Base-by-base conservation (phyloP, 208 protist species). In the Polymyxa betae region DNA sequence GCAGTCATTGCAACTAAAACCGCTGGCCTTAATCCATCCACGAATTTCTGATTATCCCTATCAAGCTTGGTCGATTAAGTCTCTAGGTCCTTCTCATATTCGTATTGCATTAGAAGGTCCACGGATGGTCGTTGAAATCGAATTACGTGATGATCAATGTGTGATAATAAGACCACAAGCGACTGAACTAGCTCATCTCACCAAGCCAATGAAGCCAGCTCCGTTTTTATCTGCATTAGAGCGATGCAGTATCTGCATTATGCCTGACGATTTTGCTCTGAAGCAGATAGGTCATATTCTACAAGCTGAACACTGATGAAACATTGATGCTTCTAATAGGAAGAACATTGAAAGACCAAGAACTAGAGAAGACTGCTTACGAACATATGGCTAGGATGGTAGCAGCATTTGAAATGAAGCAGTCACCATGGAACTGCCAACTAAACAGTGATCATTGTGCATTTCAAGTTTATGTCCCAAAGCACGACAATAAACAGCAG, bases 71-170 rank as follows among this genome's bases (percentile, higher is more conserved):
- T 20, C 35, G n/a, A 43, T 82, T 12, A 5, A 12, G 16, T 66
- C 54, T 16, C 16, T 43, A n/a, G 72, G 12, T 5, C 5, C 5
- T 38, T 45, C n/a, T 5, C 5, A 5, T 5, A n/a, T n/a, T 5
- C 5, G n/a, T 20, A 43, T 82, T n/a, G 40, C 35, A 5, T 5
- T 82, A 5, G 72, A 82, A 43, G 72, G 72, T 20, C 5, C 16
- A 20, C 72, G 72, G n/a, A 82, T 82, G 72, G n/a, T 35, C 16
- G 72, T 82, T 5, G 72, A 82, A n/a, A 82, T 82, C n/a, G 72
- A 82, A 5, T 5, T 82, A 5, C 72, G n/a, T 5, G 72, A 82
- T n/a, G 72, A 82, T n/a, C 16, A 43, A 43, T 82, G 72, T n/a
- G 40, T 43, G 5, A 5, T 82, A n/a, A 5, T 5, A n/a, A 5